Evolutionary conservation across 306 rosid genomes (phyloP).

Genomic region (Leucaena leucocephala): DNA sequence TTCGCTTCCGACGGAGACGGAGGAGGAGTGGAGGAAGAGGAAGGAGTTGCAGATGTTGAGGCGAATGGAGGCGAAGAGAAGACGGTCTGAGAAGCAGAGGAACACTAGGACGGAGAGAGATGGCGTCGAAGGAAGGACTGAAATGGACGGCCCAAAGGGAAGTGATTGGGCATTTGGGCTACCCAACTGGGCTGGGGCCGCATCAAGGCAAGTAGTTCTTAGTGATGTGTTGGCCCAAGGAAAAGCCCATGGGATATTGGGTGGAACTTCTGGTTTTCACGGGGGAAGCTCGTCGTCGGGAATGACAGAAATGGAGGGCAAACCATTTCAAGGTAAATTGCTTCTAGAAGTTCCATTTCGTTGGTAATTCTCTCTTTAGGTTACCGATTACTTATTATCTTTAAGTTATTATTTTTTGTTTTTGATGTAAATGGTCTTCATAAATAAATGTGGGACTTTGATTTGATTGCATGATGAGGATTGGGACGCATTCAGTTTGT

Average conservation of each 20-base stretch:
- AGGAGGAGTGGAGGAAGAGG: conserved; percentile 96
- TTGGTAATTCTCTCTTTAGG: background rate
- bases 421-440: background rate
- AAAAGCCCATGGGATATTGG: conserved; percentile 34
- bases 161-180: conserved; percentile 41
- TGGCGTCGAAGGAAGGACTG: conserved; percentile 39
- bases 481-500: background rate
- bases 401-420: conserved; percentile 5
- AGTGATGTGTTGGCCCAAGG: conserved; percentile 50
- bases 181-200: conserved; percentile 43
- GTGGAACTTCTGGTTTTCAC: conserved; percentile 33
- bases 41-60: conserved; percentile 88
- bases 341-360: background rate
- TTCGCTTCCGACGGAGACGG: conserved; percentile 85
- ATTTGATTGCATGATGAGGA: conserved; percentile 24
- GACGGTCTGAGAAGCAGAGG: conserved; percentile 90
- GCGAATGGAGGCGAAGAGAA: conserved; percentile 83
- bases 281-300: background rate
- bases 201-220: conserved; percentile 48
- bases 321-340: conserved; percentile 60
- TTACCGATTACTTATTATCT: background rate
- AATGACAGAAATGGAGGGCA: conserved; percentile 70
- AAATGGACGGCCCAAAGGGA: conserved; percentile 43
- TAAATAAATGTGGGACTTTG: background rate
- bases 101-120: conserved; percentile 51